These are phyloP conservation scores for Apodospora peruviana DNA, from an alignment of 495 filamentous ascomycete genomes.

Conservation along the genomic window DNA sequence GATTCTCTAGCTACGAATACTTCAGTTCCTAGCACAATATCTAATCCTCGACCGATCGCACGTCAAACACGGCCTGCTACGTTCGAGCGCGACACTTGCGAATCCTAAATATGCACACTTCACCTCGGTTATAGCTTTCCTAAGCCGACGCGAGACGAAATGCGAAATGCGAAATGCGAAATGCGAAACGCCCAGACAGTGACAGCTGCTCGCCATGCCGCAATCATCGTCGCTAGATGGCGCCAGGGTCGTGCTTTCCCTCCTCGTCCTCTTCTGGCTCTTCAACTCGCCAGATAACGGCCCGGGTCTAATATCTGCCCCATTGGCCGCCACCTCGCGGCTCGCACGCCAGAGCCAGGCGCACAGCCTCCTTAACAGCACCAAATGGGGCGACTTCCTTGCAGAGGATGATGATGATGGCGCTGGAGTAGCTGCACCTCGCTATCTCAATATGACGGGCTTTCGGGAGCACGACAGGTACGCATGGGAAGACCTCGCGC, in stretches of 20 bases:
- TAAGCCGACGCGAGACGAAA: no score
- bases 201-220: slow-evolving; percentile 20
- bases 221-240: no score
- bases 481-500: slow-evolving; percentile 61
- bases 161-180: no score
- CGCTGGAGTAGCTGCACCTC: slow-evolving; percentile 23
- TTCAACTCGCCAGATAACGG: slow-evolving; percentile 33
- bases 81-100: no score
- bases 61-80: no score
- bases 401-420: slow-evolving; percentile 30
- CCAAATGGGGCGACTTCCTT: slow-evolving; percentile 69
- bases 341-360: slow-evolving; percentile 48
- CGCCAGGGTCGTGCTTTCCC: slow-evolving; percentile 32
- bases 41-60: no score
- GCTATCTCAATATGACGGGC: slow-evolving; percentile 73
- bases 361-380: slow-evolving; percentile 62
- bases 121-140: no score
- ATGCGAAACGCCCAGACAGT: no score
- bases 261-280: slow-evolving; percentile 39
- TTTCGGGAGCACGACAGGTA: slow-evolving; percentile 67
- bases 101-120: no score
- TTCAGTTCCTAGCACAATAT: no score
- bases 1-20: no score
- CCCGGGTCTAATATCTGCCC: slow-evolving; percentile 34
- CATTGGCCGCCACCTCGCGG: slow-evolving; percentile 31